Evolutionary conservation across 176 grass and related monocot genomes (phyloP), one percentile per base, ranked within the genome.

Genomic region (Pontederia crassipes): DNA sequence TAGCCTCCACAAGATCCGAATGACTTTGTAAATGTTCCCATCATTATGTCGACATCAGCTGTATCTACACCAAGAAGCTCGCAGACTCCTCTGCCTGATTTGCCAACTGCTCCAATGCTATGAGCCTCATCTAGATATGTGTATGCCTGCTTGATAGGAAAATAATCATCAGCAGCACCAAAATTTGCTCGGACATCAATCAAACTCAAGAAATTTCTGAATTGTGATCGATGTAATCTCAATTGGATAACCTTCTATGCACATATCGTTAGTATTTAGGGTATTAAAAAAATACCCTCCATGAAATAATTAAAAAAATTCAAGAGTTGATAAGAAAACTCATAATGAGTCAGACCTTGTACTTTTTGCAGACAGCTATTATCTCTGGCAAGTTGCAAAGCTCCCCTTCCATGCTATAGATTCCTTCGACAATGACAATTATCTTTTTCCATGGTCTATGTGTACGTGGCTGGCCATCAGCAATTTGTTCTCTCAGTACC

Each of bases 381-480:
- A 96, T 87, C 67, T 82, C 91, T 72, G 83, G 91, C 17, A 96
- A 82, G 45, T 90, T 82, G 73, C 86, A 96, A 66, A 90, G 73
- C 61, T 96, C 91, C 51, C 91, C 91, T 79, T 96, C 83, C 91
- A 96, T 96, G 77, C 91, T 96, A 64, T 96, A 96, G 40, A 90
- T 96, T 69, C 86, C 91, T 70, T 90, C 91, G 14, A 96, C 79
- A 59, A 96, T 96, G 53, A 96, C 91, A 40, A 96, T 87, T 59
- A 96, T 88, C 70, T 96, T 96, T 58, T 96, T 90, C 91, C 91
- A 96, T 16, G 86, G 86, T 59, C 86, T 84, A 74, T 90, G 86
- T 26, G 91, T 96, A 32, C 78, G 78, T 72, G 91, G 91, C 52
- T 87, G 91, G 8, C 91, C 83, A 49, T 78, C 76, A 27, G 83